Percentiles rank a stretch among this genome's conserved stretches.
phyloP scores from a whole-genome alignment of 2,329 filamentous ascomycete genomes.

The Colletotrichum cereale region DNA sequence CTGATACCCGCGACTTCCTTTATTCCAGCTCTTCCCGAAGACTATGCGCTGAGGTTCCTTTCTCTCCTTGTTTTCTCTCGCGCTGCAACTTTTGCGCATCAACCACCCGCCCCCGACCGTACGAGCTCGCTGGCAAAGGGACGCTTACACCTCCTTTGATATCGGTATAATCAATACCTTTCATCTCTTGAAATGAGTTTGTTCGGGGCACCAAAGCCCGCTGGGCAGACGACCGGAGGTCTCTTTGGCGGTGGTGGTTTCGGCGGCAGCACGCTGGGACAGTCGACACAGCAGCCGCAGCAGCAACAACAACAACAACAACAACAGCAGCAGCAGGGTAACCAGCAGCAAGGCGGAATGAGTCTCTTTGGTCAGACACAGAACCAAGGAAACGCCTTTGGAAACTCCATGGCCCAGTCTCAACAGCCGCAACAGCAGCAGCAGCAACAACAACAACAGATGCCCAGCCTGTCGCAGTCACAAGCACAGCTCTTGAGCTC shows the following conservation, averaged over 20 bases:
- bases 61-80: slow-evolving; percentile 25
- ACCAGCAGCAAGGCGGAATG: slow-evolving; percentile 46
- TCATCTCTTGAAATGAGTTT: slow-evolving; percentile 50
- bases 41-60: slow-evolving; percentile 28
- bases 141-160: neutral
- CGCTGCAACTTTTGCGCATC: slow-evolving; percentile 27
- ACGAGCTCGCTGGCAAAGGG: neutral
- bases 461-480: slow-evolving; percentile 58
- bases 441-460: slow-evolving; percentile 57
- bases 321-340: slow-evolving; percentile 52
- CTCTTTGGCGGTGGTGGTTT: slow-evolving; percentile 49
- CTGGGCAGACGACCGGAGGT: slow-evolving; percentile 44
- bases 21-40: neutral
- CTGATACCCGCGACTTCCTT: slow-evolving; percentile 28
- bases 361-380: slow-evolving; percentile 56
- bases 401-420: slow-evolving; percentile 49
- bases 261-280: slow-evolving; percentile 45
- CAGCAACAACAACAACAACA: slow-evolving; percentile 53
- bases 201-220: slow-evolving; percentile 56
- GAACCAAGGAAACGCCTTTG: slow-evolving; percentile 51
- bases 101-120: neutral
- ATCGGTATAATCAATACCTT: slow-evolving; percentile 2
- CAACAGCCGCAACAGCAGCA: slow-evolving; percentile 49
- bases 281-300: slow-evolving; percentile 51
- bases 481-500: slow-evolving; percentile 63